Base-by-base conservation (phyloP, 331 rosid genomes). In the Telfairia occidentalis region DNA sequence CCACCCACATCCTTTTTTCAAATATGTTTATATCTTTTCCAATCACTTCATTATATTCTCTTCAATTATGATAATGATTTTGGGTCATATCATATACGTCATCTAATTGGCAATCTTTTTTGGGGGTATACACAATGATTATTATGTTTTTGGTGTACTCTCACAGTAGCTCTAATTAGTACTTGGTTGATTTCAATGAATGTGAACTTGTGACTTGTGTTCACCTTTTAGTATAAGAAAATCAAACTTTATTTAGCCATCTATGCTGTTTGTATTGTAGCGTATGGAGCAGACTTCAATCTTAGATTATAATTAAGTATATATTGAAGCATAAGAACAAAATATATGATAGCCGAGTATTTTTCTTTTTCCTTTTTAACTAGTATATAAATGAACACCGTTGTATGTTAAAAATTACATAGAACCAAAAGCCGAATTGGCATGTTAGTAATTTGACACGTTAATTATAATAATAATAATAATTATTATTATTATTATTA, bases 1-100 rank as follows among this genome's bases (percentile, higher is more conserved):
- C 75, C 58, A 46, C 75, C 58, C 58, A 70, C 46, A 35, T 26
- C 45, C 55, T 70, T 70, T 45, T 28, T 42, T 23, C 21, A 42
- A 70, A 26, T 1, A 28, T 46, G 58, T 13, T 7, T 28, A 19
- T 45, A 45, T 9, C 57, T 28, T 70, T 70, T 42, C 37, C 75
- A 5, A 46, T 70, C 58, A 70, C 58, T 70, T 70, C 75, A 70
- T 26, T 46, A 28, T 70, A 70, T 70, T 70, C 75, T 70, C 58
- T 45, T 70, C 58, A 70, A 70, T 70, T 46, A 46, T 70, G 42
- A 70, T 45, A 28, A 70, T 70, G 26, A 70, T 70, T 46, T 70
- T 46, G 37, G 32, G 73, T 28, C 75, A 0, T 45, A 13, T 16
- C 75, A 45, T 23, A 8, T 26, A 46, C 58, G 75, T 70, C 54